A percentile compares a stretch with the other conserved stretches of the same genome.
Conservation (phyloP, 495 filamentous ascomycete species). For the Aspergillus egyptiacus region DNA sequence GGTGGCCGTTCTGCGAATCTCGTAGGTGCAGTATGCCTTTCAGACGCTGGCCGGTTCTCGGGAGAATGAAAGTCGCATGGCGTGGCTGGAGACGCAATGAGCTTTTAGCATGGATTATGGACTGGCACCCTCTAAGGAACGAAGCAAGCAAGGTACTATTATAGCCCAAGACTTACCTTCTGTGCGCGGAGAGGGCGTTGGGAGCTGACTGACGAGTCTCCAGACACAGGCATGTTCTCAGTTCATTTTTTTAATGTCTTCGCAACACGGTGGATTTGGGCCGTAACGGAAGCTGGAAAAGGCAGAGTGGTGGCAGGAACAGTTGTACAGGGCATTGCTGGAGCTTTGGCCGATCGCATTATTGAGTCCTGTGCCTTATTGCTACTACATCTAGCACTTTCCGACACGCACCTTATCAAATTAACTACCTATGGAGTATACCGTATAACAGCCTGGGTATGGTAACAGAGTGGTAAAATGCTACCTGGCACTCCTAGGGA, state of each 20-base stretch:
- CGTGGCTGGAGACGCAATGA: conserved; percentile 35
- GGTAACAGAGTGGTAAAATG: too few relatives aligned
- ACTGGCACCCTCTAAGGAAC: conserved; percentile 6
- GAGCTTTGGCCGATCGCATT: background rate
- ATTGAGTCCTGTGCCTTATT: background rate
- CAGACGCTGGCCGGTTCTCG: conserved; percentile 46
- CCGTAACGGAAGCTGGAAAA: background rate
- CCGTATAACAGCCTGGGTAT: too few relatives aligned
- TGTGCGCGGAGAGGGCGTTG: conserved; percentile 38
- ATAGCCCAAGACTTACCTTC: conserved; percentile 14
- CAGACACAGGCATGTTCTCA: conserved; percentile 27
- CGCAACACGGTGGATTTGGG: too few relatives aligned
- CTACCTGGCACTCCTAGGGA: background rate
- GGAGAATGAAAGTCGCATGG: conserved; percentile 50
- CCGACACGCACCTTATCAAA: background rate
- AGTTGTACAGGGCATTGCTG: conserved; percentile 9
- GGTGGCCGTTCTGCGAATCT: conserved; percentile 19
- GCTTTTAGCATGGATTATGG: background rate
- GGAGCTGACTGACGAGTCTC: conserved; percentile 32
- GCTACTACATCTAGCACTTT: background rate
- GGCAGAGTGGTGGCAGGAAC: background rate
- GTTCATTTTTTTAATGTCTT: conserved; percentile 15
- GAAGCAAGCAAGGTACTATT: background rate
- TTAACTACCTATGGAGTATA: background rate
- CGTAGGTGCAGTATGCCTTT: conserved; percentile 46